These are phyloP conservation scores for Moricandia moricandioides DNA, from an alignment of 345 rosid genomes.

Conservation along the genomic window DNA sequence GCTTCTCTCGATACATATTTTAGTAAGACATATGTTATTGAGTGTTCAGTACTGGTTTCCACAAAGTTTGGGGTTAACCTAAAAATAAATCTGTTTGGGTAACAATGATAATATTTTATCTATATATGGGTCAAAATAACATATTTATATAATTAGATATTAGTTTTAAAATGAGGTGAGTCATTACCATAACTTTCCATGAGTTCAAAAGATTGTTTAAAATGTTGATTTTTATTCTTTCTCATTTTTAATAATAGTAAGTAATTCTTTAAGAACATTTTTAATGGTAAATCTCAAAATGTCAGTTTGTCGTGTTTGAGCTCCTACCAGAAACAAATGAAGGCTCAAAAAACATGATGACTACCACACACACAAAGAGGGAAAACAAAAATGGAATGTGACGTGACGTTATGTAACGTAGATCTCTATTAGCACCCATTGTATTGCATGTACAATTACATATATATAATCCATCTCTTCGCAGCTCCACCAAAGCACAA, in stretches of 20 bases:
- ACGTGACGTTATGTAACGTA: conserved; percentile 18
- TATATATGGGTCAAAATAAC: neutral
- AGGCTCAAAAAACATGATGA: conserved; percentile 6
- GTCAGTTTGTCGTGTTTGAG: conserved; percentile 13
- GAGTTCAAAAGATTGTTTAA: neutral
- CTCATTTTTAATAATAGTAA: neutral
- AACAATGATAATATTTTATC: no score
- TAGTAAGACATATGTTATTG: neutral
- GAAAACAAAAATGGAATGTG: neutral
- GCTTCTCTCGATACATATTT: neutral
- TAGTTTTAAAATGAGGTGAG: neutral
- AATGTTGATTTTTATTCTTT: neutral
- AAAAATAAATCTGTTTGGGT: neutral
- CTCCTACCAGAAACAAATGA: neutral
- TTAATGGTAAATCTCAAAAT: neutral
- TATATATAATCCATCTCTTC: neutral
- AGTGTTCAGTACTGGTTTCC: neutral
- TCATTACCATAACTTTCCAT: neutral
- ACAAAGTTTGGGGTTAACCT: neutral
- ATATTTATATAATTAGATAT: no score
- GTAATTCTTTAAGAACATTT: neutral
- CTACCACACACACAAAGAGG: neutral
- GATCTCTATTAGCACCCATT: neutral
- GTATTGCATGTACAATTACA: conserved; percentile 2
- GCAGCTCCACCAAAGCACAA: neutral